Conservation (phyloP, 306 rosid genomes). For the Gleditsia sinensis region DNA sequence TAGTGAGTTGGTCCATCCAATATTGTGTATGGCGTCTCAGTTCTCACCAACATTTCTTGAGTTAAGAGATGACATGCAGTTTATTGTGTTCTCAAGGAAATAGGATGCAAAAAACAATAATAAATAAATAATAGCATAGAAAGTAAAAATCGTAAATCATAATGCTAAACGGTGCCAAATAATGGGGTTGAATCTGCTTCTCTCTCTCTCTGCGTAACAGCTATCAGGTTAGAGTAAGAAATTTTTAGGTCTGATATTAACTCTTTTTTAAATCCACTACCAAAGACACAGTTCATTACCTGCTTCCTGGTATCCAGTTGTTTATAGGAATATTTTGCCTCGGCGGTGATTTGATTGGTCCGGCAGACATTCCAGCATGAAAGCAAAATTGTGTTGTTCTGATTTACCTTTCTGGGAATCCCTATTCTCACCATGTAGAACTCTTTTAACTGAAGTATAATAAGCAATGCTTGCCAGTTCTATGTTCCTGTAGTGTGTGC, state of each 20-base stretch:
- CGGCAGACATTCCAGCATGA: neutral
- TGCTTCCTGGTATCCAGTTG: no score
- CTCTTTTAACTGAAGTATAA: neutral
- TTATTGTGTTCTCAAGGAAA: neutral
- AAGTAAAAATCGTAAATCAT: neutral
- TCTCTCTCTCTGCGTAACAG: neutral
- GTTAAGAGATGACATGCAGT: neutral
- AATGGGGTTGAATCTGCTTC: neutral
- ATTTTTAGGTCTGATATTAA: neutral
- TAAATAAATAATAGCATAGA: no score
- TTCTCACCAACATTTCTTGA: neutral
- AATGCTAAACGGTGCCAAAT: neutral
- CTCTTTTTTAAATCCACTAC: no score
- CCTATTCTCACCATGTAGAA: neutral
- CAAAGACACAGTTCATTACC: no score
- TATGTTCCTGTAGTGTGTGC: conserved; percentile 61
- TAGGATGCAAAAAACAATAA: neutral
- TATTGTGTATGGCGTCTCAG: neutral
- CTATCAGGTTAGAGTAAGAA: neutral
- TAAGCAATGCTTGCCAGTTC: conserved; percentile 10
- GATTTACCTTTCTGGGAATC: neutral
- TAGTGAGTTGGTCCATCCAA: neutral
- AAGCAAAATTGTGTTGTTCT: neutral
- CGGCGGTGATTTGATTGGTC: no score
- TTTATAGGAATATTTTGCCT: no score